Evolutionary conservation across 2,329 filamentous ascomycete genomes (phyloP).

Genomic region (Colletotrichum tropicicola): DNA sequence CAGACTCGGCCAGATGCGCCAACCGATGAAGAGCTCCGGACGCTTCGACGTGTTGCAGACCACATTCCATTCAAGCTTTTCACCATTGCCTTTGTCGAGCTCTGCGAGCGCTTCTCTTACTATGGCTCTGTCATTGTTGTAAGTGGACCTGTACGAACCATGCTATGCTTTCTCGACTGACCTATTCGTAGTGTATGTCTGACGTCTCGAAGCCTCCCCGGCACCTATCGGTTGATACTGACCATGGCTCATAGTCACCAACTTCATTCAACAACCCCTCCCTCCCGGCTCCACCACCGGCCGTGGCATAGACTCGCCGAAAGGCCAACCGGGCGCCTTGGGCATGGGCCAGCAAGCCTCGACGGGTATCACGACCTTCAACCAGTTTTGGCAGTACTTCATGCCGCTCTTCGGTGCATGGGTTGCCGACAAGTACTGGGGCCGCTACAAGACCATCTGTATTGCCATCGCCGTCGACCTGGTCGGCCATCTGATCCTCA

Average conservation of each 20-base stretch:
- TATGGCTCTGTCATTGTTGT: constrained; percentile 75
- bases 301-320: constrained; percentile 42
- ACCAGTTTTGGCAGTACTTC: constrained; percentile 68
- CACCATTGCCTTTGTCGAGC: constrained; percentile 72
- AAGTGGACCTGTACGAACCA: constrained; percentile 44
- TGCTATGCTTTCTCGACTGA: background rate
- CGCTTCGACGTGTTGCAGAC: constrained; percentile 63
- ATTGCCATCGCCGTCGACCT: constrained; percentile 69
- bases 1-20: constrained; percentile 40
- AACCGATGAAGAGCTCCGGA: constrained; percentile 60
- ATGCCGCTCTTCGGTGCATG: constrained; percentile 65
- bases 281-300: constrained; percentile 65
- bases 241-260: constrained; percentile 51
- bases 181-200: constrained; percentile 7
- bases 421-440: constrained; percentile 65
- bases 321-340: constrained; percentile 60
- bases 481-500: constrained; percentile 72
- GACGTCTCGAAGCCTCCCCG: too few relatives aligned
- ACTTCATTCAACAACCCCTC: constrained; percentile 69
- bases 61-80: constrained; percentile 68
- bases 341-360: constrained; percentile 65
- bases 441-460: constrained; percentile 75
- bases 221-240: background rate
- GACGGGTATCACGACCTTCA: constrained; percentile 55
- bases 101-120: constrained; percentile 79